These are phyloP conservation scores for Apium graveolens DNA, from an alignment of 129 eudicot genomes.

Conservation along the genomic window DNA sequence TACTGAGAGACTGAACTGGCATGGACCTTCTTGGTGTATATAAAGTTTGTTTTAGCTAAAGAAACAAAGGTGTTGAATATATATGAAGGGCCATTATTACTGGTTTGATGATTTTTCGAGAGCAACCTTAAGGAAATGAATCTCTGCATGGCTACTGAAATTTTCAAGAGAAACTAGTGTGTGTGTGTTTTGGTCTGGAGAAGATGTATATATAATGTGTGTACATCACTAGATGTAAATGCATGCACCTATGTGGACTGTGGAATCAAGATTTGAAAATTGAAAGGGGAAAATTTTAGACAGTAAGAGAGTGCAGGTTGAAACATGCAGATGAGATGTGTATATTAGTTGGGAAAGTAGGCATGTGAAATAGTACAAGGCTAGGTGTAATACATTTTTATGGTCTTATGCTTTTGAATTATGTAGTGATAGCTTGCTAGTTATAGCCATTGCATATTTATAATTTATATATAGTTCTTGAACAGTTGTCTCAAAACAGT, in stretches of 20 bases:
- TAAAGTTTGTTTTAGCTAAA: constrained; percentile 35
- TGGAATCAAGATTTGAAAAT: too few relatives aligned
- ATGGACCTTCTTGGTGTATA: constrained; percentile 20
- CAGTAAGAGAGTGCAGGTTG: not conserved
- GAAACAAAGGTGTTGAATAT: constrained; percentile 11
- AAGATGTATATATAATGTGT: not conserved
- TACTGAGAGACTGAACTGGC: constrained; percentile 17
- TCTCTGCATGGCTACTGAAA: constrained; percentile 46
- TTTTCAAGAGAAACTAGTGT: not conserved
- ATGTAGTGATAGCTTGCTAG: not conserved
- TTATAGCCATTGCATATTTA: not conserved
- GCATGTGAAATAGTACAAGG: not conserved
- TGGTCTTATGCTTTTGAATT: not conserved
- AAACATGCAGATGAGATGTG: not conserved
- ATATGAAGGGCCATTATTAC: not conserved
- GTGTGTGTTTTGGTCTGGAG: not conserved
- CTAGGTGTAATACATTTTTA: not conserved
- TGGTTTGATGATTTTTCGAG: constrained; percentile 24
- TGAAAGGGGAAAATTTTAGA: too few relatives aligned
- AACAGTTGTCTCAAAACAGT: not conserved
- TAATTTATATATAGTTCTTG: not conserved
- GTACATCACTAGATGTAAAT: too few relatives aligned
- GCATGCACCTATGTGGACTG: too few relatives aligned
- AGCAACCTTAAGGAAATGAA: constrained; percentile 37
- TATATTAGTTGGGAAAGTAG: too few relatives aligned